These are phyloP conservation scores for Neonectria sp. DNA, from an alignment of 2,329 filamentous ascomycete genomes.

Conservation along the genomic window DNA sequence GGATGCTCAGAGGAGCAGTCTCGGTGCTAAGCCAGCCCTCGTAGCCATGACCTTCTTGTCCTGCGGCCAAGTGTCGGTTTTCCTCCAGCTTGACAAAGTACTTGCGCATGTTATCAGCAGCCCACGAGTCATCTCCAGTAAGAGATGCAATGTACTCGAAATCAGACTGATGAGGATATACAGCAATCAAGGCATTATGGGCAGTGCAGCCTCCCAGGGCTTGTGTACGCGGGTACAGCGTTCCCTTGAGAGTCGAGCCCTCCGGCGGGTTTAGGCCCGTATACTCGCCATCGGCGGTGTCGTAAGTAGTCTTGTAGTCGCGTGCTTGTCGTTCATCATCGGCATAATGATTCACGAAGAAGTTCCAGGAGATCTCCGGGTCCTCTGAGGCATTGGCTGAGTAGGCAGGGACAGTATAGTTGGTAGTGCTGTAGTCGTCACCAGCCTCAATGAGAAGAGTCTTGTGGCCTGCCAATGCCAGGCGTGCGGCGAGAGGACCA, in stretches of 20 bases:
- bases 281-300: constrained; percentile 67
- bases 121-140: constrained; percentile 71
- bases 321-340: constrained; percentile 66
- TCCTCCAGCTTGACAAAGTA: constrained; percentile 70
- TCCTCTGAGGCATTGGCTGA: constrained; percentile 69
- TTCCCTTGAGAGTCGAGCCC: constrained; percentile 58
- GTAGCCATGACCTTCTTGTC: constrained; percentile 67
- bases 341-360: constrained; percentile 74
- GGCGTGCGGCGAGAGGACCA: constrained; percentile 69
- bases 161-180: constrained; percentile 72
- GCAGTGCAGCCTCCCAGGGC: constrained; percentile 67
- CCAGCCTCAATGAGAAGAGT: constrained; percentile 75
- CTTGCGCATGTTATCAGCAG: constrained; percentile 69
- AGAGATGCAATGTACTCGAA: constrained; percentile 68
- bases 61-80: constrained; percentile 64
- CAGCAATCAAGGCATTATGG: constrained; percentile 73
- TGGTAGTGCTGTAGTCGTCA: constrained; percentile 67
- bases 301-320: constrained; percentile 73
- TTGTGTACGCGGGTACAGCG: constrained; percentile 63
- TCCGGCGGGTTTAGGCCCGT: constrained; percentile 59
- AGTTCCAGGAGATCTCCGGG: constrained; percentile 71
- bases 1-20: constrained; percentile 65
- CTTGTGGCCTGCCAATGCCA: constrained; percentile 72
- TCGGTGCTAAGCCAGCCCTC: constrained; percentile 70
- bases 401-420: constrained; percentile 69